phyloP scores from a whole-genome alignment of 768 basidiomycete genomes.

The Grammothele lineata region DNA sequence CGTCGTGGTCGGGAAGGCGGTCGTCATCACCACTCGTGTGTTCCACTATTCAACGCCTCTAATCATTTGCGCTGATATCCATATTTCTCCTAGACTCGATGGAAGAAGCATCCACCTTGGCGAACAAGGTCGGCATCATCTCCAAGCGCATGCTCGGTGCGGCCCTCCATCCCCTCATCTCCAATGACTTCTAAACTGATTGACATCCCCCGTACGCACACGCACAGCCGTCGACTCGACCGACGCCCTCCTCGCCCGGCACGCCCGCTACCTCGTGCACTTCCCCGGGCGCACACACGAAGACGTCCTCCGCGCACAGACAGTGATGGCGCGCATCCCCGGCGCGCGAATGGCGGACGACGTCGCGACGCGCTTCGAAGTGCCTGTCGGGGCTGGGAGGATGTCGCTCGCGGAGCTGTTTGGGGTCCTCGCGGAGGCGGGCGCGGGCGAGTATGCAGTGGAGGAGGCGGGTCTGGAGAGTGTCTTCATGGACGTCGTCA shows the following conservation, averaged over 20 bases:
- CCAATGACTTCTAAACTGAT: too few relatives aligned
- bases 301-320: slow-evolving; percentile 51
- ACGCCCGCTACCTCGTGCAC: slow-evolving; percentile 77
- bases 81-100: slow-evolving; percentile 54
- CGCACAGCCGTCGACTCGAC: slow-evolving; percentile 63
- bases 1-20: slow-evolving; percentile 63
- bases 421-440: not conserved
- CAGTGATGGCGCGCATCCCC: slow-evolving; percentile 58
- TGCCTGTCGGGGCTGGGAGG: slow-evolving; percentile 39
- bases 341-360: slow-evolving; percentile 66
- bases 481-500: slow-evolving; percentile 69
- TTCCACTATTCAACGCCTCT: slow-evolving; percentile 2
- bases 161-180: slow-evolving; percentile 12
- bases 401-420: slow-evolving; percentile 2
- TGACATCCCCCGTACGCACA: too few relatives aligned
- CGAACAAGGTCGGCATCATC: slow-evolving; percentile 75
- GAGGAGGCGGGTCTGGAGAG: slow-evolving; percentile 69
- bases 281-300: slow-evolving; percentile 64
- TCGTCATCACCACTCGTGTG: slow-evolving; percentile 69
- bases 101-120: slow-evolving; percentile 79
- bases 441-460: slow-evolving; percentile 36
- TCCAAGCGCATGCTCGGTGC: slow-evolving; percentile 66
- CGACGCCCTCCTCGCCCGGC: slow-evolving; percentile 56
- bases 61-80: too few relatives aligned
- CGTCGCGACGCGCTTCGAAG: slow-evolving; percentile 72